These are phyloP conservation scores for Fusarium metavorans DNA, from an alignment of 2,329 filamentous ascomycete genomes.

Conservation along the genomic window DNA sequence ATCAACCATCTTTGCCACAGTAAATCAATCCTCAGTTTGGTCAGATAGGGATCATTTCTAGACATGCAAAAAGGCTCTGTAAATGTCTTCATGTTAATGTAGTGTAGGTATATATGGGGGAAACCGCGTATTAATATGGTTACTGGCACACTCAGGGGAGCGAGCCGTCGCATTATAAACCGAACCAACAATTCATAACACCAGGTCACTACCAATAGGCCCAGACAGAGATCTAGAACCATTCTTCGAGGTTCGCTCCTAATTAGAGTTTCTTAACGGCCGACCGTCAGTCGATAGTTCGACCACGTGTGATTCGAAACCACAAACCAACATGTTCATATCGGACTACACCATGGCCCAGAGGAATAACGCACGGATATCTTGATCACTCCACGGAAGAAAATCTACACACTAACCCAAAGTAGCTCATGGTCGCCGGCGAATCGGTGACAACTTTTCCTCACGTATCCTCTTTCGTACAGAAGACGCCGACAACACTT, in stretches of 20 bases:
- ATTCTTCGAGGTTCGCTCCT: rapidly evolving
- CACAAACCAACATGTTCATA: background rate
- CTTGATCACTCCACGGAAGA: background rate
- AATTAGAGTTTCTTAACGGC: background rate
- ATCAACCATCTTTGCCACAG: too few relatives aligned
- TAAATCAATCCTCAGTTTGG: too few relatives aligned
- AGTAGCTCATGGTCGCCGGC: background rate
- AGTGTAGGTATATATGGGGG: background rate
- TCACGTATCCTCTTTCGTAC: background rate
- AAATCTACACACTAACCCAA: background rate
- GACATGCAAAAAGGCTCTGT: too few relatives aligned
- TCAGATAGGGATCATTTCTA: too few relatives aligned
- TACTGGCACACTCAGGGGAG: background rate
- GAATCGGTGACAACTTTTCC: background rate
- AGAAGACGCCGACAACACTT: background rate
- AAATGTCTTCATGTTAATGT: too few relatives aligned
- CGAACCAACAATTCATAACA: background rate
- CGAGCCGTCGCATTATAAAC: background rate
- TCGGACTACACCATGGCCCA: background rate
- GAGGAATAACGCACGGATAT: background rate
- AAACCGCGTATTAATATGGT: background rate
- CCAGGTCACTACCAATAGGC: too few relatives aligned
- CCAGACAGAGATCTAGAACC: background rate
- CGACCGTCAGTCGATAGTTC: background rate
- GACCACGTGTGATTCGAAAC: background rate